These are phyloP conservation scores for Capillidium heterosporum DNA, from an alignment of 371 early-diverging fungal genomes.

Conservation along the genomic window DNA sequence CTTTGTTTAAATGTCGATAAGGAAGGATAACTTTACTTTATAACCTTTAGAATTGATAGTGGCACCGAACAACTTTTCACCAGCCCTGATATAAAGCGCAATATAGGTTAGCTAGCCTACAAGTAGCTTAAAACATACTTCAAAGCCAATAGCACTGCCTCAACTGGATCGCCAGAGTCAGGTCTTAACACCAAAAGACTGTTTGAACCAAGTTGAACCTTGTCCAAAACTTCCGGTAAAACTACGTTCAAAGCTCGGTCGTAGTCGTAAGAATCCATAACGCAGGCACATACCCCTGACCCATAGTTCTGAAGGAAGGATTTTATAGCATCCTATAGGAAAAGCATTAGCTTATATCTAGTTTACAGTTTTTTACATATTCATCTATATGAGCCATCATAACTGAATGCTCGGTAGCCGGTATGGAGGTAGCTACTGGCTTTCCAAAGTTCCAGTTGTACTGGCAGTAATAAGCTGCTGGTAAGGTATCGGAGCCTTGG, in stretches of 20 bases:
- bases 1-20: no score
- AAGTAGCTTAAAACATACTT: slow-evolving; percentile 12
- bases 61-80: slow-evolving; percentile 48
- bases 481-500: slow-evolving; percentile 55
- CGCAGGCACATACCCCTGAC: slow-evolving; percentile 50
- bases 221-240: slow-evolving; percentile 37
- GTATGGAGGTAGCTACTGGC: slow-evolving; percentile 53
- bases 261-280: slow-evolving; percentile 64
- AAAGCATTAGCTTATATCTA: slow-evolving; percentile 1
- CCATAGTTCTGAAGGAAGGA: slow-evolving; percentile 42
- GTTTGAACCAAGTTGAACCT: slow-evolving; percentile 35
- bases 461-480: slow-evolving; percentile 58
- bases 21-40: slow-evolving; percentile 32
- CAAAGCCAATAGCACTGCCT: slow-evolving; percentile 46
- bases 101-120: neutral
- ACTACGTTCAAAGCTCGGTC: slow-evolving; percentile 40
- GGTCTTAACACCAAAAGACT: slow-evolving; percentile 65
- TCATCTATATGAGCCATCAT: slow-evolving; percentile 57
- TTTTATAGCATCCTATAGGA: slow-evolving; percentile 30
- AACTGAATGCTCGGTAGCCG: slow-evolving; percentile 78
- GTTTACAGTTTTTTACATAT: slow-evolving; percentile 11
- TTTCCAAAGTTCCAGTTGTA: slow-evolving; percentile 43
- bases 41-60: slow-evolving; percentile 46
- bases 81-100: slow-evolving; percentile 24
- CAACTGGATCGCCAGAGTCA: slow-evolving; percentile 62